A percentile compares a stretch with the other conserved stretches of the same genome.
Conservation (phyloP, 225 moss, liverwort and hornwort species). For the Antitrichia curtipendula region DNA sequence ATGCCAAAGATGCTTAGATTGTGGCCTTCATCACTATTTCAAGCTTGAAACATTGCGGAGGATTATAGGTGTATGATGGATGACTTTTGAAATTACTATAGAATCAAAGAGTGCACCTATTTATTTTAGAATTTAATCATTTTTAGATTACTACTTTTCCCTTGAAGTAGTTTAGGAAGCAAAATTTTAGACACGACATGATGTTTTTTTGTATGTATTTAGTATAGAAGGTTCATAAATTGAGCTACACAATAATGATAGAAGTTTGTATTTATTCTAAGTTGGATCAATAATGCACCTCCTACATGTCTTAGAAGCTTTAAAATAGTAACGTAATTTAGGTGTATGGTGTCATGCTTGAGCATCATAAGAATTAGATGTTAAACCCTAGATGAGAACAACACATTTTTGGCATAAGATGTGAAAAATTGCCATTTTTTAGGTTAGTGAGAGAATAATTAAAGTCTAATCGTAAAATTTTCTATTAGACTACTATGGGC, state of each 20-base stretch:
- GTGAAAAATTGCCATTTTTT: neutral
- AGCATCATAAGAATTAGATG: neutral
- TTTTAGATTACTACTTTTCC: neutral
- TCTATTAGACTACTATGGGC: neutral
- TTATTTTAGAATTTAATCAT: neutral
- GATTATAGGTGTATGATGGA: rapidly evolving
- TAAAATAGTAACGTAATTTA: neutral
- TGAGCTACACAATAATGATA: neutral
- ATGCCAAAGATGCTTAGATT: neutral
- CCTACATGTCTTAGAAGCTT: neutral
- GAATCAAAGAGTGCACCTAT: neutral
- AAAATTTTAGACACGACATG: neutral
- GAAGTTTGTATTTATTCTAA: neutral
- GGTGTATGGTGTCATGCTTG: neutral
- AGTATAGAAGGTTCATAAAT: neutral
- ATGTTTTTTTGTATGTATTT: no score
- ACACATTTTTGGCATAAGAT: neutral
- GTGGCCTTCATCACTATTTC: neutral
- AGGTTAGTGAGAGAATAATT: neutral
- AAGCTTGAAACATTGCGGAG: rapidly evolving
- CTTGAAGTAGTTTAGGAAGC: neutral
- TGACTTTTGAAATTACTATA: neutral
- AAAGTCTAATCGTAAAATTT: neutral
- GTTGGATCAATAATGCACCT: neutral
- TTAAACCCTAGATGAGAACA: rapidly evolving